Base-by-base conservation (phyloP, 208 protist genomes). In the Leishmania turanica region DNA sequence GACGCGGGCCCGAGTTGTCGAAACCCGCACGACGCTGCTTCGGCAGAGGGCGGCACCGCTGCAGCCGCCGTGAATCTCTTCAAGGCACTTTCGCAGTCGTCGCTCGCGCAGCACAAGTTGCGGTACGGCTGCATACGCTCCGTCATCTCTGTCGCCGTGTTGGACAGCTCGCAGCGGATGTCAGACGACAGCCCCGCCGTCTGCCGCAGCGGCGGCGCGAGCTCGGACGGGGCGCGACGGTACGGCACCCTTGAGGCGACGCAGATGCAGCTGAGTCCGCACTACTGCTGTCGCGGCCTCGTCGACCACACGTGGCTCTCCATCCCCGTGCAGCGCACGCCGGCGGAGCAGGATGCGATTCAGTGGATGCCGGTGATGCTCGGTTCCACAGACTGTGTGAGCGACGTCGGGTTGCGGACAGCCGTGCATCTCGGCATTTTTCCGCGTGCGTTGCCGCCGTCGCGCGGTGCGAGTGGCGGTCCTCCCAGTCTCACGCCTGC, bases 361-460 rank as follows among this genome's bases (percentile, higher is more conserved):
- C 86, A 93, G 79, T 94, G 92, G 92, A 91, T 92, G 81, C 92
- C 90, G 8, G 80, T 94, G 53, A 64, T 96, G 72, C 87, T 96
- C 53, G 92, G 90, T 3, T 88, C 86, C 68, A 91, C 90, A 65
- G 90, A 94, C 58, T 94, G 86, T 75, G 84, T 93, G 51, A 93
- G 88, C 56, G 89, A 93, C 68, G 90, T 92, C 3, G 89, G 90
- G 40, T 86, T 89, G 81, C 88, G 92, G 51, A 94, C 87, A 2
- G 90, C 92, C 37, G 87, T 96, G 77, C 90, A 96, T 54, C 83
- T 95, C 8, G 92, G 90, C 40, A 84, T 93, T 56, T 95, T 95
- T 62, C 82, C 84, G 21, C 77, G 69, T 21, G 51, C 64, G 65
- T 75, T 68, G n/a, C 21, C 68, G 34, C 49, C 15, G 37, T 49